Conservation (phyloP, 768 basidiomycete species). For the Tulasnella sp. region DNA sequence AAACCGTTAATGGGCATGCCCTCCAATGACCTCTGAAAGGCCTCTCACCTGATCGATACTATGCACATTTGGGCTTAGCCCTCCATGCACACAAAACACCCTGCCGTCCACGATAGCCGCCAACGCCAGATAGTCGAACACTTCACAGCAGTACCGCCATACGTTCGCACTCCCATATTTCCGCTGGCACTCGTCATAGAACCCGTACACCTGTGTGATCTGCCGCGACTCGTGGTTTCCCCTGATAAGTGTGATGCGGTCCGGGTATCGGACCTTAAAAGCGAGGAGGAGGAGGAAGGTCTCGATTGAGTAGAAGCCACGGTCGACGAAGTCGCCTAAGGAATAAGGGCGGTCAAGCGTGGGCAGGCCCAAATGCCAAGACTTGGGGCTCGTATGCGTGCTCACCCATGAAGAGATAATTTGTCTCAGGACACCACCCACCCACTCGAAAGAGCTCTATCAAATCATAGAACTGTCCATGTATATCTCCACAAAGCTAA, state of each 20-base stretch:
- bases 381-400: constrained; percentile 25
- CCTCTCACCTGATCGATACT: constrained; percentile 73
- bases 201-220: constrained; percentile 92
- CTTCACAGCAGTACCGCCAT: constrained; percentile 97
- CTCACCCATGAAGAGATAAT: constrained; percentile 93
- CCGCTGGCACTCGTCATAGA: constrained; percentile 92
- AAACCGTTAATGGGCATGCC: not conserved
- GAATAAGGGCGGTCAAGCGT: not conserved
- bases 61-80: constrained; percentile 79
- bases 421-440: constrained; percentile 76
- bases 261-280: constrained; percentile 93
- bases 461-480: constrained; percentile 40
- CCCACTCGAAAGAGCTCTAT: constrained; percentile 81
- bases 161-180: constrained; percentile 92
- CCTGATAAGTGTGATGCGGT: constrained; percentile 90
- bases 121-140: constrained; percentile 92
- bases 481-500: constrained; percentile 38
- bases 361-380: constrained; percentile 17
- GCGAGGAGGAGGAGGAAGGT: constrained; percentile 91
- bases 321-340: constrained; percentile 93
- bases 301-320: constrained; percentile 94
- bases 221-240: constrained; percentile 98
- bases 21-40: not conserved
- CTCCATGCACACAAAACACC: constrained; percentile 96
- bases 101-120: constrained; percentile 95